A percentile compares a stretch with the other conserved stretches of the same genome.
These are phyloP conservation scores for Penicillium frequentans DNA, from an alignment of 2,329 filamentous ascomycete species.

Conservation along the genomic window DNA sequence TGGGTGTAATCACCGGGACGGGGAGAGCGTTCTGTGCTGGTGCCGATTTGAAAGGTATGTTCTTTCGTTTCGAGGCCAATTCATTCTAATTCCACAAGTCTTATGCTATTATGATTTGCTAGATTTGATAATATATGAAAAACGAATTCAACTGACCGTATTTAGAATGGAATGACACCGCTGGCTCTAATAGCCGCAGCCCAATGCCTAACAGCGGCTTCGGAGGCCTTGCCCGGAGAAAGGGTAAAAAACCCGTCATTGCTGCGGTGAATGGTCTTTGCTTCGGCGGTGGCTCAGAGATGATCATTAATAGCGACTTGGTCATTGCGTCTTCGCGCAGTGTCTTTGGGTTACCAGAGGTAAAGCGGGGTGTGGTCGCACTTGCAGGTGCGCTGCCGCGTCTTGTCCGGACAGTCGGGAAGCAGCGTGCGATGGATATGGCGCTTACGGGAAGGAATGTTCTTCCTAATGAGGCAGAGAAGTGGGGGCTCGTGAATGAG, in stretches of 20 bases:
- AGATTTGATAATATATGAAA: not conserved
- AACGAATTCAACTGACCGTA: not conserved
- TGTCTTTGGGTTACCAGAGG: constrained; percentile 70
- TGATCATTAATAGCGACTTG: constrained; percentile 70
- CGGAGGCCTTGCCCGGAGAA: constrained; percentile 45
- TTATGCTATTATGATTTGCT: not conserved
- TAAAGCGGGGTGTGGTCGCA: constrained; percentile 68
- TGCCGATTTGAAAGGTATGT: constrained; percentile 44
- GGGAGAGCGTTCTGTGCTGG: constrained; percentile 48
- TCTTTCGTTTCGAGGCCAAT: not conserved
- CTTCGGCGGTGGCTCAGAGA: constrained; percentile 75
- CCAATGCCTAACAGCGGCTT: constrained; percentile 38
- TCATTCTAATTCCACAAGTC: not conserved
- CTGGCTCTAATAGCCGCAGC: constrained; percentile 15
- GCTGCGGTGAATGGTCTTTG: constrained; percentile 75
- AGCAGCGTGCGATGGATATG: constrained; percentile 71
- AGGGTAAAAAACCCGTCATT: constrained; percentile 67
- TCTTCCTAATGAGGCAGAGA: constrained; percentile 58
- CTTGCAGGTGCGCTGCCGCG: constrained; percentile 70
- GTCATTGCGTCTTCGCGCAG: constrained; percentile 60
- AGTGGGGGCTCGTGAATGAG: constrained; percentile 69
- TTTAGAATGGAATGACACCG: constrained; percentile 36
- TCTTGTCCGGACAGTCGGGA: constrained; percentile 63
- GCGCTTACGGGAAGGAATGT: constrained; percentile 65
- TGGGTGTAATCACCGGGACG: constrained; percentile 42